Evolutionary conservation across 495 filamentous ascomycete genomes (phyloP), one percentile per base, ranked within the genome.

Genomic region (Talaromyces proteolyticus): DNA sequence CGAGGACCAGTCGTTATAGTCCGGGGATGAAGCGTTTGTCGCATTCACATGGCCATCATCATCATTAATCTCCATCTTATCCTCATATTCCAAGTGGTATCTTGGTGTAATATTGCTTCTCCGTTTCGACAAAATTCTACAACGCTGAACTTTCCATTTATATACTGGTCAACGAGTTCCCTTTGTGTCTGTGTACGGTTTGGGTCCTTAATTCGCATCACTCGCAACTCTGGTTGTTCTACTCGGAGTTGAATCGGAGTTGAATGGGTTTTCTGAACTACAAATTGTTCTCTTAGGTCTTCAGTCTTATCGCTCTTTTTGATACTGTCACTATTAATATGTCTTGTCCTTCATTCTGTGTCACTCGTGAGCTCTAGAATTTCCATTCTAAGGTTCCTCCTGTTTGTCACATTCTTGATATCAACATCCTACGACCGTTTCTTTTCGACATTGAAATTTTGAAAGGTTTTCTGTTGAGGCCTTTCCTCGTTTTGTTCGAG

Each of bases 1-100:
- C 70, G 10, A 65, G 74, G 43, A 71, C 59, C 16, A 73, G 72
- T 44, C 64, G 66, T 18, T 73, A 65, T 39, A 75, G 72, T 56
- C 69, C 72, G 4, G 58, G 62, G 22, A 59, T 63, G 23, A 66
- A 72, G 48, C 69, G 69, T 23, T 21, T 45, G 17, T 52, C 50
- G 6, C 18, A 52, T 37, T 45, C 40, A 10, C 42, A 52, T 40
- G 37, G 22, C 23, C 43, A 63, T n/a, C 67, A 72, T 53, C 65
- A 69, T 49, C 65, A 55, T 65, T 23, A 45, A 23, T 14, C 50
- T 47, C 42, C 22, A 14, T 29, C 22, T 29, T 17, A 10, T 36
- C 21, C 12, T 25, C 16, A 8, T n/a, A 16, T 18, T 23, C 18
- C n/a, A n/a, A n/a, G n/a, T n/a, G n/a, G n/a, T n/a, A n/a, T n/a